Evolutionary conservation across 202 grass and related monocot species (phyloP), one percentile per base, ranked within the genome.

Genomic region (Eragrostis tef): DNA sequence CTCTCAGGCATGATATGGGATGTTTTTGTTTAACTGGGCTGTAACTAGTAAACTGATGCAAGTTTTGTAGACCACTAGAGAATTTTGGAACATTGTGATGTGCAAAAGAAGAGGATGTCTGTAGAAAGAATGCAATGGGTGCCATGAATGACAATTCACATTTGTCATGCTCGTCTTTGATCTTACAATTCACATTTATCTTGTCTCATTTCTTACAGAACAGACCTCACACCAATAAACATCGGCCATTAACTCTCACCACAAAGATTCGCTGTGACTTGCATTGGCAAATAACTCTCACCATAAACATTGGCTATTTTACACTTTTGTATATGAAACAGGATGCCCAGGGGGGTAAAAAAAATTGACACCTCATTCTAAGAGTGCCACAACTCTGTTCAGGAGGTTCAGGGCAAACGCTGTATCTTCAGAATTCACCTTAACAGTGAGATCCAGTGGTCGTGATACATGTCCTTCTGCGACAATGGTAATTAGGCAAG

Each of bases 391-490:
- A 54, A 91, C 54, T 77, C 85, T 90, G 65, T 98, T 94, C 67
- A 98, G 57, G 26, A 98, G 80, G 70, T 98, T 98, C 21, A 90
- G 80, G 26, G 87, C 95, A 83, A 98, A 98, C 25, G 78, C 26
- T 0, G 95, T 90, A 79, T 98, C 95, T 78, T 98, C 92, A 39
- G 71, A 98, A 53, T 98, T 95, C 81, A 94, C 86, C 89, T 94
- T 95, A 31, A 77, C 80, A 6, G 84, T 81, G 48, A 93, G 79
- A 64, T 93, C 85, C 64, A 98, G 77, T 22, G 84, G 81, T 73
- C 56, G 87, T 3, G 79, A 87, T 52, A 85, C 21, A 51, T 72
- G 80, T 17, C 95, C 92, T 76, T 94, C 86, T 0, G 82, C 82
- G 9, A 86, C 39, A 1, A 93, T 12, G 11, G 90, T 91, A 72